Evolutionary conservation across 805 yeast genomes (phyloP).

Genomic region (Yarrowia yakushimensis): DNA sequence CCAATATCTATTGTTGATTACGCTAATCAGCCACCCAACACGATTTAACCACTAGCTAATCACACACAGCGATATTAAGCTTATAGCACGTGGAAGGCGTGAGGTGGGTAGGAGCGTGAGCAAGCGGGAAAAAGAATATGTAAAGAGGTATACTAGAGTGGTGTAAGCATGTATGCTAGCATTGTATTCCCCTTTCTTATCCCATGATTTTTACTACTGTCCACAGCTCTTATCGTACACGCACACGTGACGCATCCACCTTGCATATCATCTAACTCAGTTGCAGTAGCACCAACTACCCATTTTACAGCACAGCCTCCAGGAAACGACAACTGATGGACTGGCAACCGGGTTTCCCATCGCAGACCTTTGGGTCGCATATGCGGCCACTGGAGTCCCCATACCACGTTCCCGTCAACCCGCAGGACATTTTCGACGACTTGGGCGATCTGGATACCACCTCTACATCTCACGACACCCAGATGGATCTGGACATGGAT

Average conservation of each 20-base stretch:
- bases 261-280: conserved; percentile 30
- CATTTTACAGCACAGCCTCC: neutral
- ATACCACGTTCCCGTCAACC: neutral
- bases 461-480: conserved; percentile 2
- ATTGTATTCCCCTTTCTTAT: neutral
- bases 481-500: conserved; percentile 13
- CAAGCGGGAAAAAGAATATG: neutral
- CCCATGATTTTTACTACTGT: too few species aligned
- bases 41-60: neutral
- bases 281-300: neutral
- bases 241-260: conserved; percentile 8
- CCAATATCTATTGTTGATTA: neutral
- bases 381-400: neutral
- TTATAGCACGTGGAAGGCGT: neutral
- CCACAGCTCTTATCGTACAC: neutral
- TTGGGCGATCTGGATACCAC: neutral
- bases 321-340: neutral
- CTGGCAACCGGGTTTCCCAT: neutral
- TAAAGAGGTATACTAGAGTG: too few species aligned
- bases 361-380: neutral
- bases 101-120: neutral
- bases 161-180: too few species aligned
- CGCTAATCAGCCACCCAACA: neutral
- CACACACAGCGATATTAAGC: neutral
- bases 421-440: conserved; percentile 5